These are phyloP conservation scores for Pythium sp. DNA, from an alignment of 352 stramenopile genomes.

Conservation along the genomic window DNA sequence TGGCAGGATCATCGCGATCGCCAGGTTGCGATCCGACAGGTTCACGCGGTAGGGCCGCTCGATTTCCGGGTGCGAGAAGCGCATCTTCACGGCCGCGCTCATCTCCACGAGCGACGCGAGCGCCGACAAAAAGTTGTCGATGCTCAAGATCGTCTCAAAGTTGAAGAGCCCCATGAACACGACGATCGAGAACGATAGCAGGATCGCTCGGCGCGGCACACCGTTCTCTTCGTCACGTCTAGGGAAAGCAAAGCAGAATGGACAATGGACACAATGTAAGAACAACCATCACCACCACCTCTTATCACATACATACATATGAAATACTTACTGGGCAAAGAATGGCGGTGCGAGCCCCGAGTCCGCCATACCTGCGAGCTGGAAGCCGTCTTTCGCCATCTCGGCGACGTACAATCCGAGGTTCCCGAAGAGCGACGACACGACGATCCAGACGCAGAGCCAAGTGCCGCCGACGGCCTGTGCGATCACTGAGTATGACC, in stretches of 20 bases:
- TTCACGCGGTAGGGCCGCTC: constrained; percentile 73
- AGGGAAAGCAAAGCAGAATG: not conserved
- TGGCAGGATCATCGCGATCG: constrained; percentile 47
- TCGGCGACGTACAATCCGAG: constrained; percentile 79
- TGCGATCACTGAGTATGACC: constrained; percentile 73
- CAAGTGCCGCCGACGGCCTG: constrained; percentile 58
- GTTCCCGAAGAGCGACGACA: constrained; percentile 77
- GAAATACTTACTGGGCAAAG: constrained; percentile 59
- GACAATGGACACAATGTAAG: not conserved
- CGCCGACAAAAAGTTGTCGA: constrained; percentile 82
- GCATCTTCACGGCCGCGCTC: constrained; percentile 71
- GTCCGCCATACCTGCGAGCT: constrained; percentile 79
- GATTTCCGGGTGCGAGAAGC: constrained; percentile 71
- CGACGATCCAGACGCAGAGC: constrained; percentile 75
- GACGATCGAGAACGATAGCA: constrained; percentile 77
- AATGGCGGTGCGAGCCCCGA: constrained; percentile 74
- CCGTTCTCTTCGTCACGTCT: constrained; percentile 60
- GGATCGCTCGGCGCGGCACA: constrained; percentile 61
- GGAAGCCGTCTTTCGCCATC: constrained; percentile 81
- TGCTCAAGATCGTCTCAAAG: constrained; percentile 76
- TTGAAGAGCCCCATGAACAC: constrained; percentile 77
- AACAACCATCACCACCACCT: too few relatives aligned
- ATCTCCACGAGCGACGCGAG: constrained; percentile 74
- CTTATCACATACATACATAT: too few relatives aligned
- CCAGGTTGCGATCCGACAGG: constrained; percentile 54